Evolutionary conservation across 306 rosid species (phyloP).

Genomic region (Purshia tridentata): DNA sequence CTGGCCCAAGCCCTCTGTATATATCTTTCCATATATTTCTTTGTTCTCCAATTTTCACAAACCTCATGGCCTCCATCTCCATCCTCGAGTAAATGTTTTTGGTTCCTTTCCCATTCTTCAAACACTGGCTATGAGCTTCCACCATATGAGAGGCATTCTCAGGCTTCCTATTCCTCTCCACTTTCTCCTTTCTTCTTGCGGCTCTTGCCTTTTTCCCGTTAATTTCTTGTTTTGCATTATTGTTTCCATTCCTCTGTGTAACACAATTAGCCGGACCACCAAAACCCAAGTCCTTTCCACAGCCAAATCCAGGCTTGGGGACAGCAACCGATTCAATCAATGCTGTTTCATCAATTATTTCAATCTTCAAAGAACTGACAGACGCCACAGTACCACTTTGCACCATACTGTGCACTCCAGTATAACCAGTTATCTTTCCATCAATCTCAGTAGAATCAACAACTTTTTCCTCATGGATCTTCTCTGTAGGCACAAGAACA

Average conservation of each 20-base stretch:
- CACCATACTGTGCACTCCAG: no score
- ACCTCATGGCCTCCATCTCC: conserved; percentile 67
- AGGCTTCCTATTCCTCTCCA: conserved; percentile 16
- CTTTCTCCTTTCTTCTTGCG: conserved; percentile 36
- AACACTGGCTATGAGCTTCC: conserved; percentile 8
- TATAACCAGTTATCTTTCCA: no score
- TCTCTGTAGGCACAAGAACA: conserved; percentile 37
- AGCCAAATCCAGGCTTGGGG: conserved; percentile 15
- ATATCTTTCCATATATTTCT: conserved; percentile 55
- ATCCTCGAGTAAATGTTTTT: conserved; percentile 51
- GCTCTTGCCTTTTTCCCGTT: conserved; percentile 34
- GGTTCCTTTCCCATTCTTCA: conserved; percentile 25
- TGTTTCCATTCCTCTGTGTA: conserved; percentile 25
- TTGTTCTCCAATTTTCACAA: conserved; percentile 48
- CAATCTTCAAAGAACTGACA: conserved; percentile 41
- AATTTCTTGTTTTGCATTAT: conserved; percentile 15
- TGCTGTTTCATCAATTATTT: conserved; percentile 86
- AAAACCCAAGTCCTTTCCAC: conserved; percentile 19
- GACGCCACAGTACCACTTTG: background rate
- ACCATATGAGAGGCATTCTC: conserved; percentile 8
- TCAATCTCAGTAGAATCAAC: no score
- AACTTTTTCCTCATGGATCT: background rate
- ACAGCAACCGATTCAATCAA: conserved; percentile 43
- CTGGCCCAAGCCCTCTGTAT: conserved; percentile 41
- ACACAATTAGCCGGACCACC: conserved; percentile 6